Base-by-base conservation (phyloP, 345 rosid genomes). In the Heritiera fomes region DNA sequence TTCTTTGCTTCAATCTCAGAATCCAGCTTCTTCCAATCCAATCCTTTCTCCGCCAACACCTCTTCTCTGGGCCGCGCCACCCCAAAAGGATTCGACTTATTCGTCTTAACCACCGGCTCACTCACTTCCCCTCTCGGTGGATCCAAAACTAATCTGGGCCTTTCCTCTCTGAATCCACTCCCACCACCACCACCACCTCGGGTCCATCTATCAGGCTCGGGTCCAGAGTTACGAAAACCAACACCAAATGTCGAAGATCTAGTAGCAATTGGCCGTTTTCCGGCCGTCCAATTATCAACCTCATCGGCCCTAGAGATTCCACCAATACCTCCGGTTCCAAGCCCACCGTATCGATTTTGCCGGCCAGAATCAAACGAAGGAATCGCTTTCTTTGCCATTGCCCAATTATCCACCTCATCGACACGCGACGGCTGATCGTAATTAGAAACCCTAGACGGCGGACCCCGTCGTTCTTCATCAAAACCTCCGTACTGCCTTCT, bases 61-160 rank as follows among this genome's bases (percentile, higher is more conserved):
- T 94, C 86, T 84, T 96, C 99, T 79, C 98, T 88, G 0, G 99
- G 99, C 86, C 95, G 90, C 0, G 99, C 99, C 28, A 85, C 92
- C 4, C 99, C 99, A 80, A 96, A 96, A 0, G 98, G 99, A 80
- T 81, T 96, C 23, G 95, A 70, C 89, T 83, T 93, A 77, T 83
- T 87, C 32, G 93, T 78, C 82, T 87, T 94, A 83, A 56, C 87
- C 72, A 45, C 84, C 41, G 81, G 40, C 40, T 91, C 95, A 64
- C 28, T 85, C 52, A 30, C 88, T 76, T 86, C 92, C 62, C 66
- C 89, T 60, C 87, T 90, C 4, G 89, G 88, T 15, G 98, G 93
- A 75, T 90, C 90, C 81, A 96, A 84, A 43, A 89, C 87, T 82
- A 92, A 81, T 75, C 82, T 92, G 23, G 89, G 92, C 56, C 99